Conservation (phyloP, 805 yeast genomes). For the Yamadazyma laniorum region DNA sequence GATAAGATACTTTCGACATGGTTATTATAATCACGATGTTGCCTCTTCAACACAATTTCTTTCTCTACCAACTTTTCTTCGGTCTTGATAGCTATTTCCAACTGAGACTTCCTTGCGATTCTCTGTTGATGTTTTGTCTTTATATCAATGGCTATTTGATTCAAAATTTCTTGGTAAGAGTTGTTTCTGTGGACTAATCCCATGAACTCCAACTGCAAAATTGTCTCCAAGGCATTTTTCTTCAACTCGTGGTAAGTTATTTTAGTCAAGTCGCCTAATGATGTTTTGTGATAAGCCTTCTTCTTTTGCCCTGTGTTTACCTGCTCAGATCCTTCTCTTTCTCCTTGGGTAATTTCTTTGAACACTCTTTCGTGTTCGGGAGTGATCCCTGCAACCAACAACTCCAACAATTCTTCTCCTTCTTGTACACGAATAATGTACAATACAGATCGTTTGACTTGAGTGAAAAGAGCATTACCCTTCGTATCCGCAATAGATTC, state of each 20-base stretch:
- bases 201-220: constrained; percentile 69
- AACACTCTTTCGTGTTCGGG: constrained; percentile 69
- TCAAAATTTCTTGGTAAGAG: constrained; percentile 74
- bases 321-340: constrained; percentile 25
- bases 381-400: constrained; percentile 63
- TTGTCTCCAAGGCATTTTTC: constrained; percentile 66
- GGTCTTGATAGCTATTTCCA: constrained; percentile 41
- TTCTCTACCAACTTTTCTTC: constrained; percentile 44
- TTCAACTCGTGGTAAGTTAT: constrained; percentile 73
- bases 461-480: constrained; percentile 58
- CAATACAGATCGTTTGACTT: constrained; percentile 77
- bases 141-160: constrained; percentile 83
- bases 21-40: constrained; percentile 44
- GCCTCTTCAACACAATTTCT: constrained; percentile 43
- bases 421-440: constrained; percentile 83
- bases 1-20: constrained; percentile 46
- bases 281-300: constrained; percentile 44
- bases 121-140: constrained; percentile 46
- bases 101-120: constrained; percentile 39
- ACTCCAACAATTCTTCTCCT: constrained; percentile 62
- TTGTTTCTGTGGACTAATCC: constrained; percentile 65
- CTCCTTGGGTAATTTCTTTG: constrained; percentile 50
- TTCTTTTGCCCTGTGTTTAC: constrained; percentile 28
- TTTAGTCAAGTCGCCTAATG: constrained; percentile 49
- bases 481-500: constrained; percentile 54